Evolutionary conservation across 2,329 filamentous ascomycete genomes (phyloP).

Genomic region (Pseudogymnoascus sp.): DNA sequence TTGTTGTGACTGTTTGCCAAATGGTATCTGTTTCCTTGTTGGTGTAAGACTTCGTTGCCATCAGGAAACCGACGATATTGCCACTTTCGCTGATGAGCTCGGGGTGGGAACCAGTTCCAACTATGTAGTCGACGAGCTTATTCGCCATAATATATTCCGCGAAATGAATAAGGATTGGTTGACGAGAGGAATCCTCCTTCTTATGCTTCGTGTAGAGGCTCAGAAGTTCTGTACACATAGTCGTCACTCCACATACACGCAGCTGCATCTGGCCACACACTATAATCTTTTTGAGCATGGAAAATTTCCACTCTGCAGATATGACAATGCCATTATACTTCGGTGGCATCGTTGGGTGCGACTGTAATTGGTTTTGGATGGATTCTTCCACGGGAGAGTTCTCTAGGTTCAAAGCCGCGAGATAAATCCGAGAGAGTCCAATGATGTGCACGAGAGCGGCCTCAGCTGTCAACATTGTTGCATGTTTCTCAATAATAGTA

Average conservation of each 20-base stretch:
- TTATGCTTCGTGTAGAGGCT: constrained; percentile 52
- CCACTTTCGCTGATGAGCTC: constrained; percentile 75
- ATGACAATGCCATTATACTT: constrained; percentile 43
- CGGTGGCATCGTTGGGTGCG: constrained; percentile 30
- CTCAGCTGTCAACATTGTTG: constrained; percentile 44
- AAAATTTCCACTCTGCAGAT: constrained; percentile 61
- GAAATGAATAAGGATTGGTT: constrained; percentile 58
- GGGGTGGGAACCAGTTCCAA: constrained; percentile 85
- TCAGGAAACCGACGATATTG: constrained; percentile 81
- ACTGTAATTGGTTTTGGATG: constrained; percentile 22
- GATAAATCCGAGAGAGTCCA: constrained; percentile 40
- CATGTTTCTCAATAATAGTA: constrained; percentile 46
- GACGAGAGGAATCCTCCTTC: constrained; percentile 28
- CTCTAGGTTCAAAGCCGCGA: constrained; percentile 29
- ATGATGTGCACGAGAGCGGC: constrained; percentile 34
- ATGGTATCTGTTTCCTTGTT: constrained; percentile 67
- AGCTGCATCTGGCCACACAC: constrained; percentile 85
- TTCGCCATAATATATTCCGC: constrained; percentile 62
- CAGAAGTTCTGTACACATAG: constrained; percentile 65
- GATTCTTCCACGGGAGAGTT: constrained; percentile 16
- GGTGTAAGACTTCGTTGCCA: constrained; percentile 69
- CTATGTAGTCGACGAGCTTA: constrained; percentile 74
- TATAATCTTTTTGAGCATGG: constrained; percentile 62
- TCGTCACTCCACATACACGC: constrained; percentile 69
- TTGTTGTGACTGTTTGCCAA: constrained; percentile 75